A percentile compares a stretch with the other conserved stretches of the same genome.
Evolutionary conservation across 768 basidiomycete species (phyloP).

Genomic region (Favolaschia claudopus): DNA sequence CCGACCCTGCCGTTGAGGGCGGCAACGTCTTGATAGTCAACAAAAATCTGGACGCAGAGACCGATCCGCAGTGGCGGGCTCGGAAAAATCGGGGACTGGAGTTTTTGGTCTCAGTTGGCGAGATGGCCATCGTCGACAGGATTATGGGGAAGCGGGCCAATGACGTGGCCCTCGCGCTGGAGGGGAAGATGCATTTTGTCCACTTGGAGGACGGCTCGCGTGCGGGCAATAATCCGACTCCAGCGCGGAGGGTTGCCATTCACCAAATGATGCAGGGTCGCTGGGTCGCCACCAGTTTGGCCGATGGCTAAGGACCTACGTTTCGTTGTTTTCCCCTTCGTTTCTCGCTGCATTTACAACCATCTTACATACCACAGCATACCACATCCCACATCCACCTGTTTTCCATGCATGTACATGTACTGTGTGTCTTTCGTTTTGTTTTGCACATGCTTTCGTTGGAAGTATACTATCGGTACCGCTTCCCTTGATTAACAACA

Average conservation of each 20-base stretch:
- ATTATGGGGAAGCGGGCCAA: slow-evolving; percentile 25
- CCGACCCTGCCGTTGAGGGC: slow-evolving; percentile 15
- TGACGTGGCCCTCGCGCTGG: slow-evolving; percentile 23
- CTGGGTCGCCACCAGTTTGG: slow-evolving; percentile 16
- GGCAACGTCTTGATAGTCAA: slow-evolving; percentile 20
- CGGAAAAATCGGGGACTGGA: slow-evolving; percentile 15
- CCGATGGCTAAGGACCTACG: too few relatives aligned
- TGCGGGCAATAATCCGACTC: slow-evolving; percentile 1
- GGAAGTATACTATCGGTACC: too few relatives aligned
- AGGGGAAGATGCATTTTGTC: slow-evolving; percentile 19
- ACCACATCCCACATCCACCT: too few relatives aligned
- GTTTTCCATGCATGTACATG: too few relatives aligned
- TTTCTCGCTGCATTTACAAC: too few relatives aligned
- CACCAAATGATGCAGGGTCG: slow-evolving; percentile 25
- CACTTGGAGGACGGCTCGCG: slow-evolving; percentile 22
- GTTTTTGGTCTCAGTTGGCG: slow-evolving; percentile 20
- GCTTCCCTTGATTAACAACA: too few relatives aligned
- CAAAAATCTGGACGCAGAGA: slow-evolving; percentile 8
- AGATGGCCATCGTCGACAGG: slow-evolving; percentile 14
- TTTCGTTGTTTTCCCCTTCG: too few relatives aligned
- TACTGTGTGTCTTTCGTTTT: too few relatives aligned
- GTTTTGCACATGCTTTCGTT: too few relatives aligned
- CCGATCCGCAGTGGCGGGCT: slow-evolving; percentile 8
- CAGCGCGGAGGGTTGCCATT: slow-evolving; percentile 13
- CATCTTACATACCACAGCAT: too few relatives aligned